Percentiles rank a stretch among this genome's conserved stretches.
Conservation (phyloP, 257 asterid species). For the Dorcoceras hygrometricum region DNA sequence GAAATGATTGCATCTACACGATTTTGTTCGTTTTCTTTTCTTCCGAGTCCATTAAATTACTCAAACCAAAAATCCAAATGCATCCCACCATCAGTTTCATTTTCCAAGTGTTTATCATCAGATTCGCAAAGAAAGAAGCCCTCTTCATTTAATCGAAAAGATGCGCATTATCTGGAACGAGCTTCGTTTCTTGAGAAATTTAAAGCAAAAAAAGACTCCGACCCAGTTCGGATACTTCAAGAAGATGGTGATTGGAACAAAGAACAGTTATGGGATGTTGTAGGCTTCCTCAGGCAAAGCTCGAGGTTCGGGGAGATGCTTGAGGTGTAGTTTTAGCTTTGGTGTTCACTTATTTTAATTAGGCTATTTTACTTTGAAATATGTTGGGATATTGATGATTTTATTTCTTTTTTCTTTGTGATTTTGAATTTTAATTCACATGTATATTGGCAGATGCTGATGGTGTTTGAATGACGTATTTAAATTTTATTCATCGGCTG, state of each 20-base stretch:
- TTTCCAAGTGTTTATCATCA: too few relatives aligned
- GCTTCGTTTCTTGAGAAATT: not conserved
- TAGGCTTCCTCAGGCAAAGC: slow-evolving; percentile 19
- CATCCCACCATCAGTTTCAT: too few relatives aligned
- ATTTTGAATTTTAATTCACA: not conserved
- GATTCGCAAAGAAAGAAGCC: not conserved
- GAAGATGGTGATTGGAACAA: slow-evolving; percentile 33
- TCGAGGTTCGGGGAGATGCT: slow-evolving; percentile 26
- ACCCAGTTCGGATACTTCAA: slow-evolving; percentile 22
- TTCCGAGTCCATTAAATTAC: too few relatives aligned
- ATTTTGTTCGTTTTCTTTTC: too few relatives aligned
- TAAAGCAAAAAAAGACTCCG: not conserved
- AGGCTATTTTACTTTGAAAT: not conserved
- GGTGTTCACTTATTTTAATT: not conserved
- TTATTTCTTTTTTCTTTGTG: too few relatives aligned
- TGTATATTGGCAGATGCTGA: not conserved
- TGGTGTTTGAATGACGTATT: not conserved
- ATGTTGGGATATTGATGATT: not conserved
- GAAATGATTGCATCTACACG: too few relatives aligned
- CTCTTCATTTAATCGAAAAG: not conserved
- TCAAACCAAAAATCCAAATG: too few relatives aligned
- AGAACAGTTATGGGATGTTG: slow-evolving; percentile 28
- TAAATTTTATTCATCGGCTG: not conserved
- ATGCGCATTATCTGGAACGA: not conserved
- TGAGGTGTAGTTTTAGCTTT: slow-evolving; percentile 19